A percentile compares a stretch with the other conserved stretches of the same genome.
These are phyloP conservation scores for Tolypocladium cylindrosporum DNA, from an alignment of 2,329 filamentous ascomycete genomes.

Conservation along the genomic window DNA sequence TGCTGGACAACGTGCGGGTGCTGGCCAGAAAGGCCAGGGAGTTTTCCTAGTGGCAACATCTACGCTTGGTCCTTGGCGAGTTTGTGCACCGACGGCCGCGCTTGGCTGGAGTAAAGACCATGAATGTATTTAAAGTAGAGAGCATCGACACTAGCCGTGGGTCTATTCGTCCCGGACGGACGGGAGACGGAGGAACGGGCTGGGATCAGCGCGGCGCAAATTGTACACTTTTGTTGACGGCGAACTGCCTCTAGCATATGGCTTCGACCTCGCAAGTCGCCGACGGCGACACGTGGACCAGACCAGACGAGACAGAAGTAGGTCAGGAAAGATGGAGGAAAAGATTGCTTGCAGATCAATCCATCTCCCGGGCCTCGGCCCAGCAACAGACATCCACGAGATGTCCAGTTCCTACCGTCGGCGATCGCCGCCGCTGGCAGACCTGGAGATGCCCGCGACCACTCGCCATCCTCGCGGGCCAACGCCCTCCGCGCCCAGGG, in stretches of 20 bases:
- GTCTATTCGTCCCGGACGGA: neutral
- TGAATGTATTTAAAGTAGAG: neutral
- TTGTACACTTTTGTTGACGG: neutral
- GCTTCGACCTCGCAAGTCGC: too few species aligned
- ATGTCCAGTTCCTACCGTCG: neutral
- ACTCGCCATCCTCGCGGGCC: neutral
- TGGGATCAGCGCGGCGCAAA: neutral
- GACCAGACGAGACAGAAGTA: neutral
- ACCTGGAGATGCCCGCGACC: neutral
- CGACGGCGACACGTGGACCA: too few species aligned
- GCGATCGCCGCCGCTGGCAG: neutral
- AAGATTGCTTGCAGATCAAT: neutral
- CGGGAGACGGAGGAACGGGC: neutral
- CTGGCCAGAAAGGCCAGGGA: constrained; percentile 37
- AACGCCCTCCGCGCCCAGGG: neutral
- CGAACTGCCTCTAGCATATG: neutral
- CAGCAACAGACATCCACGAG: too few species aligned
- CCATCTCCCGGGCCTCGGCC: neutral
- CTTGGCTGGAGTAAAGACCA: neutral
- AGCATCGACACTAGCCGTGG: neutral
- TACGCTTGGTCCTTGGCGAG: neutral
- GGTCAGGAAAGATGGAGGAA: neutral
- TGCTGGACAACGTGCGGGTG: constrained; percentile 63
- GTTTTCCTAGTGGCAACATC: constrained; percentile 5
- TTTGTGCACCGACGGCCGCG: neutral